Conservation (phyloP, 1,284 basidiomycete genomes). For the Puccinia hordei region DNA sequence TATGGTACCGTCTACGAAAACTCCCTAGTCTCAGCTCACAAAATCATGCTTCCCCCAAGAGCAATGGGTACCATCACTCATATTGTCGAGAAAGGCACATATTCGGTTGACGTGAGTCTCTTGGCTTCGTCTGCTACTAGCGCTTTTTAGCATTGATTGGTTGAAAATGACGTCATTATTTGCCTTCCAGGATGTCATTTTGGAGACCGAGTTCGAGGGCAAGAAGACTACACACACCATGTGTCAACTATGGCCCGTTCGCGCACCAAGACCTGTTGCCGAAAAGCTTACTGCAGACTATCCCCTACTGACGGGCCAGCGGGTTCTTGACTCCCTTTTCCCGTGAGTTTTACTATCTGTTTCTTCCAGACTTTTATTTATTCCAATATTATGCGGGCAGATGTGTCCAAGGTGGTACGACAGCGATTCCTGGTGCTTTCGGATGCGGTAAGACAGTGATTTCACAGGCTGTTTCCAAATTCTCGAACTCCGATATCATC, state of each 20-base stretch:
- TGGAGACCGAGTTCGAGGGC: conserved; percentile 97
- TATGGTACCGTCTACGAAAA: conserved; percentile 96
- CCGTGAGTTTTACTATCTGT: conserved; percentile 65
- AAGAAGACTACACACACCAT: conserved; percentile 90
- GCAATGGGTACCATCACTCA: conserved; percentile 92
- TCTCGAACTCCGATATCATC: conserved; percentile 99
- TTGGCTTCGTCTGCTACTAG: neutral
- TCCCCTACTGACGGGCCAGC: conserved; percentile 93
- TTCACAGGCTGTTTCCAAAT: conserved; percentile 95
- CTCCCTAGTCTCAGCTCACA: conserved; percentile 92
- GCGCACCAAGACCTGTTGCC: conserved; percentile 89
- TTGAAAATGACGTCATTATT: neutral
- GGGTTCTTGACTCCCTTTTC: conserved; percentile 95
- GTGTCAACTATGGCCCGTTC: conserved; percentile 98
- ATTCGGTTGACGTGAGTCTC: conserved; percentile 77
- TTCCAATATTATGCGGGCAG: conserved; percentile 60
- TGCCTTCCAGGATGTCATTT: conserved; percentile 74
- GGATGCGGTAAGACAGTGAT: conserved; percentile 98
- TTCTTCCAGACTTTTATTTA: neutral
- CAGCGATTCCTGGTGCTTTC: conserved; percentile 98
- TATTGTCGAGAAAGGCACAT: conserved; percentile 92
- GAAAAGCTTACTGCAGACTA: conserved; percentile 92
- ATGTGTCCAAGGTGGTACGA: conserved; percentile 97
- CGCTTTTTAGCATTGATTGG: neutral
- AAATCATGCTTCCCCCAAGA: conserved; percentile 91